Base-by-base conservation (phyloP, 2,329 filamentous ascomycete species). In the Elsinoe ampelina region DNA sequence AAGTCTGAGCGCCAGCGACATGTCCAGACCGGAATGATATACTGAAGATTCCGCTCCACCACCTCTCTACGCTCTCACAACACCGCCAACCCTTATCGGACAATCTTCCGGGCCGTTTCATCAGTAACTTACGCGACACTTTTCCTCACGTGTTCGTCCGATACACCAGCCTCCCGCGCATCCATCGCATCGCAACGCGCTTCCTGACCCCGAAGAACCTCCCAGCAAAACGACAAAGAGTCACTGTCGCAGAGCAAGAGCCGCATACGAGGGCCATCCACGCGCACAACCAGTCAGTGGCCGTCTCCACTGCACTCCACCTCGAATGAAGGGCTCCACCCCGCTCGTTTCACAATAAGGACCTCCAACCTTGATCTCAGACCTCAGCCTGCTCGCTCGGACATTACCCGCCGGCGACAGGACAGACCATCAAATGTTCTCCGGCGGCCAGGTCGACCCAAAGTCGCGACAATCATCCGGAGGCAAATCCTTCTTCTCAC, bases 401-500 rank as follows among this genome's bases (percentile, higher is more conserved):
- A 39, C 34, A 32, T 15, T 34, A 34, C 10, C 32, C 35, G 11
- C 34, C 26, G 26, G 26, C 26, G 26, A 30, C 26, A 30, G 32
- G 32, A 11, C 15, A 35, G 48, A 35, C 13, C 50, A 20, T 47
- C 56, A 45, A 52, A 69, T 70, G 68, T 69, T 69, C 61, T 69
- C 68, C 48, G 63, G 61, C 59, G 71, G 70, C 82, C 82, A 82
- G 77, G 78, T 81, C 68, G 78, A 86, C 76, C 85, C 88, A 76
- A 89, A 91, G 75, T 79, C 85, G 66, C 84, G 87, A 72, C 87
- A 92, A 77, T 89, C 87, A 62, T 90, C 88, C 67, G 85, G 84
- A 68, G 80, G 83, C 69, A 86, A 85, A 70, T 89, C 86, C 61
- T 89, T 96, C 77, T 96, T 96, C 76, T 90, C 89, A 66, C 83